Base-by-base conservation (phyloP, 176 grass and related monocot genomes). In the Juncus inflexus region DNA sequence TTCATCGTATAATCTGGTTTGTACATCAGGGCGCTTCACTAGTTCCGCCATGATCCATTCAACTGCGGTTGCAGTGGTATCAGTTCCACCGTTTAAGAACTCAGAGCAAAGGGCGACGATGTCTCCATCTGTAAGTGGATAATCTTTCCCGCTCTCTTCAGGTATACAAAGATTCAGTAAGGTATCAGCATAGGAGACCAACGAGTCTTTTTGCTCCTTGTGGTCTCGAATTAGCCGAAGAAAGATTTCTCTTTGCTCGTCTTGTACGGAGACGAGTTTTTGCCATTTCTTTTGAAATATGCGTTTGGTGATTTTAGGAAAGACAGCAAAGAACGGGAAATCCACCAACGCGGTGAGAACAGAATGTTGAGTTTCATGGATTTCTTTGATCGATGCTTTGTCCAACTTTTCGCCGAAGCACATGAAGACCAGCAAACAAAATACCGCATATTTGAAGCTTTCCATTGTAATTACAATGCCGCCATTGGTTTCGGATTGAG, bases 11-110 rank as follows among this genome's bases (percentile, higher is more conserved):
- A 91, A 49, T 55, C 72, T 87, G 14, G 60, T 50, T 12, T 84
- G 84, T 11, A 87, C n/a, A 9, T 59, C 65, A 4, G 65, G 74
- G 35, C 60, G 63, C 28, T 37, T 78, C 41, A 87, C 80, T 1
- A 91, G 60, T 60, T 91, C 75, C 0, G 77, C 88, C 88, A 91
- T 84, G 84, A 87, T 76, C 88, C 88, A 91, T 77, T 91, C 76
- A 37, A 91, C 55, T 52, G 67, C 40, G 2, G 75, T 87, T 14
- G 60, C 55, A 12, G 81, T 84, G 2, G 72, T 65, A 67, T 92
- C 75, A 35, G 75, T 78, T 4, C 74, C 75, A 11, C 5, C 84
- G 56, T 49, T 92, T 3, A 87, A 9, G 70, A 84, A 82, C 71
- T 92, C 89, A 3, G 66, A 77, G 71, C 84, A 92, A 28, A 92